These are phyloP conservation scores for Huntiella moniliformis DNA, from an alignment of 2,329 filamentous ascomycete species.

Conservation along the genomic window DNA sequence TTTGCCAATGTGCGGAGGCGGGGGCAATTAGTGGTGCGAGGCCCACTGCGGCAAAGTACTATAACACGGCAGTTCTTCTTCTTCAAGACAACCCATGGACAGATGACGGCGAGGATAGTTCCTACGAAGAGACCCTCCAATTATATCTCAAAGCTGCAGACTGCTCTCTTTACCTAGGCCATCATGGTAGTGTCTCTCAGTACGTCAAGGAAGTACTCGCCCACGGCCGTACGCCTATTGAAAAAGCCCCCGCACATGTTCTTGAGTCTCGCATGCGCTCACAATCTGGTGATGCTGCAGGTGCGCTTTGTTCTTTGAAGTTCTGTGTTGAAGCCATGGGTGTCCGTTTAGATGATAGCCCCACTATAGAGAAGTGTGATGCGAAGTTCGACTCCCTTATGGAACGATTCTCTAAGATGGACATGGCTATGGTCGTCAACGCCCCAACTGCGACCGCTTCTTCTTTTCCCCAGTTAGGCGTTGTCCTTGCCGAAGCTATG, in stretches of 20 bases:
- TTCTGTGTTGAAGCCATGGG: conserved; percentile 53
- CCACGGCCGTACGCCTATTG: conserved; percentile 51
- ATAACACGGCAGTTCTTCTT: conserved; percentile 55
- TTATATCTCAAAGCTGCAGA: conserved; percentile 66
- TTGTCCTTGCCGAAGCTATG: conserved; percentile 50
- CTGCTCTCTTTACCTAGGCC: conserved; percentile 61
- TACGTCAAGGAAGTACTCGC: conserved; percentile 53
- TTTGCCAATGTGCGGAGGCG: conserved; percentile 60
- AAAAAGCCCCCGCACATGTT: conserved; percentile 71
- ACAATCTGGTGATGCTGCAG: conserved; percentile 50
- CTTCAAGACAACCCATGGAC: conserved; percentile 67
- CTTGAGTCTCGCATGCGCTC: conserved; percentile 63
- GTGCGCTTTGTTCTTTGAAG: conserved; percentile 51
- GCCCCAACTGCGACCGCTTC: conserved; percentile 23
- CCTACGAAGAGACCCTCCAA: conserved; percentile 70
- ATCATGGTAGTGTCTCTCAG: conserved; percentile 46
- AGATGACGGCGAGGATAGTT: conserved; percentile 46
- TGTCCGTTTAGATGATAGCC: conserved; percentile 43
- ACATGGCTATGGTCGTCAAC: conserved; percentile 25
- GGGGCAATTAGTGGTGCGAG: conserved; percentile 70
- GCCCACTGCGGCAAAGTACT: conserved; percentile 67
- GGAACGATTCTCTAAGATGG: conserved; percentile 39
- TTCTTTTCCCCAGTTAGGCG: conserved; percentile 43
- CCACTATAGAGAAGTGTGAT: conserved; percentile 62
- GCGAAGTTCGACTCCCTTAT: conserved; percentile 46